These are phyloP conservation scores for Boletellus sp. DNA, from an alignment of 768 basidiomycete genomes.

Conservation along the genomic window DNA sequence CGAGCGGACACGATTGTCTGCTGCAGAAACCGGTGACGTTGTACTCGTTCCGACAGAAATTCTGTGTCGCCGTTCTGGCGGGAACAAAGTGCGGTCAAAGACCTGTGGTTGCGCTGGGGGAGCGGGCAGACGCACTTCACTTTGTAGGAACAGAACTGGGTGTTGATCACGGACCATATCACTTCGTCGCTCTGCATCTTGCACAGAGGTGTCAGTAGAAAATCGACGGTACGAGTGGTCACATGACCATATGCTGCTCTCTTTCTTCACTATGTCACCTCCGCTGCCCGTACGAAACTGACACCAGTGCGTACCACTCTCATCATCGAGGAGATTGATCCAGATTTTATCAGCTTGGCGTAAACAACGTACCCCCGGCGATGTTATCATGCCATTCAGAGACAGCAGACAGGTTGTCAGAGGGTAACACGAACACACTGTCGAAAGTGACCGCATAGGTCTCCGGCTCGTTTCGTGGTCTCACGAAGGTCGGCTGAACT, in stretches of 20 bases:
- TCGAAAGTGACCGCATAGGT: no score
- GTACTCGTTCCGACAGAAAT: conserved; percentile 98
- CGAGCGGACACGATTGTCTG: conserved; percentile 94
- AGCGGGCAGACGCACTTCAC: conserved; percentile 72
- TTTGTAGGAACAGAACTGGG: conserved; percentile 98
- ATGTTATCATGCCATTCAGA: no score
- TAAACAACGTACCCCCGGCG: no score
- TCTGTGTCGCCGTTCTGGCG: conserved; percentile 85
- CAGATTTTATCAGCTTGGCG: no score
- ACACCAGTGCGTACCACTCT: background rate
- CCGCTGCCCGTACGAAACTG: no score
- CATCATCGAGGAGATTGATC: no score
- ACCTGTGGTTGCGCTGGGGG: conserved; percentile 3
- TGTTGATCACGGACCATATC: conserved; percentile 94
- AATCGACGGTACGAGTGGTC: conserved; percentile 1
- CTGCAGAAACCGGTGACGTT: conserved; percentile 96
- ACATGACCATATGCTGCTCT: conserved; percentile 3
- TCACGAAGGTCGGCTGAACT: no score
- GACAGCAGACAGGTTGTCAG: no score
- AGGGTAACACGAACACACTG: no score
- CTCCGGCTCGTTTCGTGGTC: no score
- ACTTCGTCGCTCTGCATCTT: conserved; percentile 94
- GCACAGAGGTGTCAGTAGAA: background rate
- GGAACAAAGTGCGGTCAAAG: background rate
- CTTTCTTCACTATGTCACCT: background rate